Percentiles rank a stretch among this genome's conserved stretches.
These are phyloP conservation scores for Neopestalotiopsis sp. DNA, from an alignment of 2,329 filamentous ascomycete genomes.

Conservation along the genomic window DNA sequence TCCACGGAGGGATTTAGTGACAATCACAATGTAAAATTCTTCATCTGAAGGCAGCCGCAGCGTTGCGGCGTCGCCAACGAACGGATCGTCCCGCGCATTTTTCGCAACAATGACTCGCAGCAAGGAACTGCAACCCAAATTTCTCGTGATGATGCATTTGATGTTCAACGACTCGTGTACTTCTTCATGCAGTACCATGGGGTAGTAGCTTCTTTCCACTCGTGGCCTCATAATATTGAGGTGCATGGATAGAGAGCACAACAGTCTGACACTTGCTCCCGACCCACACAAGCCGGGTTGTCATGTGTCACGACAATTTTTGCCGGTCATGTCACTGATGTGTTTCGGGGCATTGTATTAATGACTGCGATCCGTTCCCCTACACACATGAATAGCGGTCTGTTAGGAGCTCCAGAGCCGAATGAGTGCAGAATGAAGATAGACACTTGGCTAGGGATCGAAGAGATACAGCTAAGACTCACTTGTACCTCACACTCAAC, in stretches of 20 bases:
- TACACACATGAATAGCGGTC: not conserved
- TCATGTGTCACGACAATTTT: not conserved
- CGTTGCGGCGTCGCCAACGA: not conserved
- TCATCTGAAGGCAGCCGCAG: not conserved
- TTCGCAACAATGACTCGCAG: not conserved
- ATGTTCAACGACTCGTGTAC: conserved; percentile 9
- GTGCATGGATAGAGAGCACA: not conserved
- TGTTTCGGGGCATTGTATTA: not conserved
- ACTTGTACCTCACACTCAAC: not conserved
- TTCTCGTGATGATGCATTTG: conserved; percentile 10
- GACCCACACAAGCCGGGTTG: conserved; percentile 10
- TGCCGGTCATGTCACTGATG: not conserved
- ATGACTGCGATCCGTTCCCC: too few relatives aligned
- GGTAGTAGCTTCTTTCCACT: not conserved
- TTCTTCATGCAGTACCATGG: not conserved
- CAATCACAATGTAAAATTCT: not conserved
- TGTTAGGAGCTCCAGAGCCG: not conserved
- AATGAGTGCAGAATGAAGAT: not conserved
- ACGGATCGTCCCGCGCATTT: not conserved
- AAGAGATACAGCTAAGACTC: not conserved
- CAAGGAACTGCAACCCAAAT: conserved; percentile 1
- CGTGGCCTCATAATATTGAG: not conserved
- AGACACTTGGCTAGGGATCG: not conserved
- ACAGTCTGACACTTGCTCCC: not conserved
- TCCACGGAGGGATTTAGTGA: not conserved